Base-by-base conservation (phyloP, 2,329 filamentous ascomycete species). In the Blumeria graminis region DNA sequence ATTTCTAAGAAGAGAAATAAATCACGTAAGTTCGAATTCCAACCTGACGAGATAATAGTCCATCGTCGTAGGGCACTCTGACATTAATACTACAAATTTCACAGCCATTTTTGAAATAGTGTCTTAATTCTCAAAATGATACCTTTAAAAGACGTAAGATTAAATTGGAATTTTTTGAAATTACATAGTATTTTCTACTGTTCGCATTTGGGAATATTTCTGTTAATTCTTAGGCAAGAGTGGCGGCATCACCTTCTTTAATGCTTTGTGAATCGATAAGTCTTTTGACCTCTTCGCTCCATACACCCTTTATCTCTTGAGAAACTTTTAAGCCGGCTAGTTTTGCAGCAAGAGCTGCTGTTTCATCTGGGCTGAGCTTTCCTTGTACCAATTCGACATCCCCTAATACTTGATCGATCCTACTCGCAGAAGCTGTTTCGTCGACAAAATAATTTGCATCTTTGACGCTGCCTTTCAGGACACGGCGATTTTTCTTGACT, bases 401-500 rank as follows among this genome's bases (percentile, higher is more conserved):
- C 64, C 77, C 77, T 39, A 96, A 76, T 1, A 92, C 86, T 35
- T 75, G 72, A 66, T 96, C 89, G 62, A 98, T 86, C 67, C 86
- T 79, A 10, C 78, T 72, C 13, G 86, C 75, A n/a, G 84, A 77
- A 32, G 82, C 73, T 58, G 89, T 84, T 56, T 81, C 84, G 18
- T 73, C 73, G 57, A 75, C 76, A 69, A 98, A 95, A 80, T 98
- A 98, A 76, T 95, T 95, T 65, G 86, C 89, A 63, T 98, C 92
- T 77, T 98, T 98, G 71, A 90, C 85, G 62, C 86, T 88, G 60
- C 80, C 82, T 71, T 93, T 88, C 64, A 98, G 81, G 52, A 96
- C 84, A 75, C 92, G 87, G 80, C 95, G 95, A 80, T 98, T 98
- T 85, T 98, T 98, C 84, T 98, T 98, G 65, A 92, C 84, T 13